phyloP scores from a whole-genome alignment of 768 basidiomycete species.

The Plicaturopsis crispa region DNA sequence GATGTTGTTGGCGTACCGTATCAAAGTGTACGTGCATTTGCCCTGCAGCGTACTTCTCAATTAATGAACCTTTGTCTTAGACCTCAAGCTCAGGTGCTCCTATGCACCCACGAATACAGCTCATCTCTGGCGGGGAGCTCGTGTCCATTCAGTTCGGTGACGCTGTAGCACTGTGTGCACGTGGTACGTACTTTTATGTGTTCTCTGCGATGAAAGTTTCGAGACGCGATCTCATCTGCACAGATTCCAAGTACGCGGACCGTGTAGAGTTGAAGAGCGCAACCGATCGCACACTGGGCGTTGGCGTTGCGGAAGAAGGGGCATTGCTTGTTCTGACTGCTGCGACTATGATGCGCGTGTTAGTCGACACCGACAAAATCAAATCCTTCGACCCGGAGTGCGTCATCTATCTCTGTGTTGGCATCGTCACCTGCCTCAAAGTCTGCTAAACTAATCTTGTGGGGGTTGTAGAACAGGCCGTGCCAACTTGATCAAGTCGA shows the following conservation, averaged over 20 bases:
- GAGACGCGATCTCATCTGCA: constrained; percentile 1
- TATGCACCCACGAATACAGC: constrained; percentile 61
- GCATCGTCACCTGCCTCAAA: no score
- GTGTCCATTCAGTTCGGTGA: constrained; percentile 69
- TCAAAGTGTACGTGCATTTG: constrained; percentile 49
- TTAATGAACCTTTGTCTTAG: constrained; percentile 22
- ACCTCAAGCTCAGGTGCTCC: constrained; percentile 62
- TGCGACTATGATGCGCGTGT: constrained; percentile 60
- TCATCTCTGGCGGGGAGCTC: constrained; percentile 51
- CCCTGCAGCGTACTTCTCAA: neutral
- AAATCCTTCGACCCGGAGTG: constrained; percentile 57
- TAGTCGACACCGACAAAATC: constrained; percentile 55
- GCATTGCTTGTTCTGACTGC: constrained; percentile 57
- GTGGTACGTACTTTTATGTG: constrained; percentile 32
- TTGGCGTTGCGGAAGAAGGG: constrained; percentile 49
- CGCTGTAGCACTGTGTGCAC: constrained; percentile 63
- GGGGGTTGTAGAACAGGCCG: constrained; percentile 56
- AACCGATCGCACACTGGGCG: constrained; percentile 61
- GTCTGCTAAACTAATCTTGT: no score
- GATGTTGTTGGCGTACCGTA: constrained; percentile 60
- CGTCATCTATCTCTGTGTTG: no score
- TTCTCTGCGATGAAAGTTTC: neutral
- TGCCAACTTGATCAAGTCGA: constrained; percentile 65
- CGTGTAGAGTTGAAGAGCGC: constrained; percentile 65
- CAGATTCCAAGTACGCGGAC: constrained; percentile 66